Percentiles rank a stretch among this genome's conserved stretches.
Conservation (phyloP, 1,284 basidiomycete genomes). For the Cryptococcus hybrid region DNA sequence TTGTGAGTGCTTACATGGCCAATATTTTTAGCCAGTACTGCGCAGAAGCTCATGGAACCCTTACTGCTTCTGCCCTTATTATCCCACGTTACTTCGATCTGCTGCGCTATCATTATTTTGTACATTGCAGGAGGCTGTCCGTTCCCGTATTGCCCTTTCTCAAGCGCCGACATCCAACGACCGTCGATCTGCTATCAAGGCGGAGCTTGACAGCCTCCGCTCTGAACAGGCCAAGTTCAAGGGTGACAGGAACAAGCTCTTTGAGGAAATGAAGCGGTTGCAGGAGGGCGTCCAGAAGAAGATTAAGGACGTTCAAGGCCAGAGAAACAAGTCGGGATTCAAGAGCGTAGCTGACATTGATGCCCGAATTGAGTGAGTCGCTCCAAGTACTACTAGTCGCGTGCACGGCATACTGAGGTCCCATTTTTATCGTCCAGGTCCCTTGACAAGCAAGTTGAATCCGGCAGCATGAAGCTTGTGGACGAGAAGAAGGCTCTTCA, state of each 20-base stretch:
- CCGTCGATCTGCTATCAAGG: conserved; percentile 67
- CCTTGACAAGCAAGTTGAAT: conserved; percentile 85
- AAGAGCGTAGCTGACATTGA: conserved; percentile 88
- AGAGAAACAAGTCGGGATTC: conserved; percentile 77
- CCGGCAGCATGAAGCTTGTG: conserved; percentile 86
- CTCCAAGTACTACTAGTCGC: not conserved
- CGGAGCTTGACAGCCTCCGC: conserved; percentile 79
- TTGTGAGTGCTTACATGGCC: conserved; percentile 59
- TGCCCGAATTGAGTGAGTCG: conserved; percentile 70
- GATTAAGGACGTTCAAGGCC: conserved; percentile 85
- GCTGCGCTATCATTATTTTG: not conserved
- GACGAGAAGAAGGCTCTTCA: conserved; percentile 93
- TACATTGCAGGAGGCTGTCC: conserved; percentile 63
- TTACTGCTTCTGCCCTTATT: not conserved
- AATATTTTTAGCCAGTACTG: not conserved
- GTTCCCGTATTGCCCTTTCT: conserved; percentile 70
- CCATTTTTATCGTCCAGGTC: conserved; percentile 53
- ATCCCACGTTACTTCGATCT: not conserved
- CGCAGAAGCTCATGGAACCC: conserved; percentile 1
- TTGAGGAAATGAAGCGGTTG: conserved; percentile 77
- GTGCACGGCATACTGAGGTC: not conserved
- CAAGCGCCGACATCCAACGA: conserved; percentile 56
- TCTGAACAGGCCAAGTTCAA: conserved; percentile 80
- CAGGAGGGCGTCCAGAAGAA: conserved; percentile 83
- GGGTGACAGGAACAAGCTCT: conserved; percentile 64